Base-by-base conservation (phyloP, 2,329 filamentous ascomycete genomes). In the Beauveria varroae region DNA sequence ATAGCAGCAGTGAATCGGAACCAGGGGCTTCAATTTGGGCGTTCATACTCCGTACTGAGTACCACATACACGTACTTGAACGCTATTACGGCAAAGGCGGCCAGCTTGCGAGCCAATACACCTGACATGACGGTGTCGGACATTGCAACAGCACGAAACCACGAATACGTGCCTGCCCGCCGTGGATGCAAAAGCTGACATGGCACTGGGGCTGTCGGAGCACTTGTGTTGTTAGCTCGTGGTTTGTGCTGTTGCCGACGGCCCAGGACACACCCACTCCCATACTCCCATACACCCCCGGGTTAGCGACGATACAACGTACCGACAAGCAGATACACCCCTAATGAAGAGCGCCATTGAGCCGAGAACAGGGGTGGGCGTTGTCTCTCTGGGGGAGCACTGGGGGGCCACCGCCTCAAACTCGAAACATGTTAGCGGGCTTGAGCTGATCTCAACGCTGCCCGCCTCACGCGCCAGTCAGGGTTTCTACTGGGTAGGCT, bases 391-490 rank as follows among this genome's bases (percentile, higher is more conserved):
- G n/a, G 34, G 57, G 57, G 50, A 54, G 28, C 30, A n/a, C 28
- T 57, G 44, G 46, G 57, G 34, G 47, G 34, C 49, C 57, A 60
- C 47, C 47, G 57, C 49, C 28, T 60, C 57, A 60, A 40, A 60
- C 57, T 60, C 50, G 57, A 53, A 60, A 60, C 57, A 60, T 60
- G 57, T 60, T 54, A 54, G 57, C 18, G 57, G 57, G n/a, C 49
- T 54, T 53, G 28, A 51, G 57, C 57, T 54, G 57, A 60, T 60
- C 57, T 60, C 50, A 47, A 60, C 40, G 40, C 57, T 43, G 28
- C 50, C 49, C 49, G 57, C 57, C 57, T 60, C 57, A 34, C 28
- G 34, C 56, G 37, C 55, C 46, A 50, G 24, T 18, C 44, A 41
- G 20, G 46, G 46, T 49, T 51, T 22, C 46, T 49, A 51, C 34